Percentiles rank a stretch among this genome's conserved stretches.
Evolutionary conservation across 2,329 filamentous ascomycete species (phyloP).

Genomic region (Ilyonectria robusta): DNA sequence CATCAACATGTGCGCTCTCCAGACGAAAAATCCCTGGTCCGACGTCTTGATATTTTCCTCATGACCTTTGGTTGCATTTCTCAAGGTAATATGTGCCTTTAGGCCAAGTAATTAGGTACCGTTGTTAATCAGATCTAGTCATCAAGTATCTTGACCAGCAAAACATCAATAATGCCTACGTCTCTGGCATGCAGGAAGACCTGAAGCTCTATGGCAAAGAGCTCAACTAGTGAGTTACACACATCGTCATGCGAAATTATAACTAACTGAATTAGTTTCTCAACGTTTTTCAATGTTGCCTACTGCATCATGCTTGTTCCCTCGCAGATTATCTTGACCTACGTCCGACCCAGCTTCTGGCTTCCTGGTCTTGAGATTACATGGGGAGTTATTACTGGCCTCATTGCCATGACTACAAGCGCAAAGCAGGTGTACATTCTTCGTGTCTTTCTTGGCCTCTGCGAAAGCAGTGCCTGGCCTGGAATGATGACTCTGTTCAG

Average conservation of each 20-base stretch:
- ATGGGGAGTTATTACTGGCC: conserved; percentile 47
- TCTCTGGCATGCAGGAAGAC: conserved; percentile 57
- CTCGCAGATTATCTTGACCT: conserved; percentile 56
- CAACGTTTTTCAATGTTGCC: conserved; percentile 69
- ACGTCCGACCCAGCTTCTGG: conserved; percentile 56
- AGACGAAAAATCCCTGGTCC: conserved; percentile 24
- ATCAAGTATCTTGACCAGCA: conserved; percentile 52
- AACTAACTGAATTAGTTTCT: conserved; percentile 39
- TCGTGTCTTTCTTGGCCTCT: conserved; percentile 58
- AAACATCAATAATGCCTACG: conserved; percentile 56
- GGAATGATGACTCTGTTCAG: conserved; percentile 55
- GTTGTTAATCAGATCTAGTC: conserved; percentile 6
- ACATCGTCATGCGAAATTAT: neutral
- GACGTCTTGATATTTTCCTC: conserved; percentile 26
- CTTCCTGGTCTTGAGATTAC: conserved; percentile 54
- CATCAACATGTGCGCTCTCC: conserved; percentile 10
- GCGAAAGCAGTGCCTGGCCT: conserved; percentile 54
- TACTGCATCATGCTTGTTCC: conserved; percentile 66
- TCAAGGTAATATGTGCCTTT: conserved; percentile 4
- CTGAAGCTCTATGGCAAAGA: conserved; percentile 49
- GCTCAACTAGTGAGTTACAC: conserved; percentile 25
- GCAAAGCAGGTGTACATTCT: conserved; percentile 54
- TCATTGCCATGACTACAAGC: conserved; percentile 51
- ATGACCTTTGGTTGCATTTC: conserved; percentile 31
- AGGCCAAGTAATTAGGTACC: neutral